Evolutionary conservation across 306 rosid species (phyloP), one percentile per base, ranked within the genome.

Genomic region (Gastrolobium bilobum): DNA sequence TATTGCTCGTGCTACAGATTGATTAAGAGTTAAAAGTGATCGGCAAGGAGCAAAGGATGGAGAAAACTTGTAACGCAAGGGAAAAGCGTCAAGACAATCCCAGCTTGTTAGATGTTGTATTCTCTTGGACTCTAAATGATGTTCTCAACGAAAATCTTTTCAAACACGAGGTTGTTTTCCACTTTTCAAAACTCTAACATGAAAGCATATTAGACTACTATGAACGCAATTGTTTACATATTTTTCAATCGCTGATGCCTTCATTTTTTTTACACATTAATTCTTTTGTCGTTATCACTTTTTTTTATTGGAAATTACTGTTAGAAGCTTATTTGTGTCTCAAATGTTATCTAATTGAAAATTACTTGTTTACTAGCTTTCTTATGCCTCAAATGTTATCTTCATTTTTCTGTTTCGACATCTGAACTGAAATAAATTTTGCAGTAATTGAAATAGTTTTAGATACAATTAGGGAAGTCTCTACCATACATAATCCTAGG

Each of bases 71-170:
- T 14, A 33, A 35, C 7, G 4, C 44, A 5, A 33, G 0, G 7
- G 14, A 52, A n/a, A 44, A 53, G 43, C 33, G 4, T 37, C 6
- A 30, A 30, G 29, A 9, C 31, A 7, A 3, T 0, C 26, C 26
- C 1, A 44, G 48, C 76, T 63, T 84, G 63, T 10, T 81, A 10
- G 37, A 57, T 31, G 35, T 37, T 66, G 80, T 84, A 5, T 87
- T 87, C 38, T 87, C 88, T 11, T 84, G 88, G 88, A 56, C 86
- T 74, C 71, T 78, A 4, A 5, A 59, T 2, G 86, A 84, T 51
- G 88, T 59, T 74, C 74, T 71, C 84, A 73, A 81, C 26, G 10
- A 73, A 53, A 34, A 81, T 38, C 44, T 81, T 4, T 78, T n/a
- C 80, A 57, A 65, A 10, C 5, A 71, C 73, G n/a, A 80, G 88